Evolutionary conservation across 345 rosid genomes (phyloP), one percentile per base, ranked within the genome.

Genomic region (Eucalyptus brandiana): DNA sequence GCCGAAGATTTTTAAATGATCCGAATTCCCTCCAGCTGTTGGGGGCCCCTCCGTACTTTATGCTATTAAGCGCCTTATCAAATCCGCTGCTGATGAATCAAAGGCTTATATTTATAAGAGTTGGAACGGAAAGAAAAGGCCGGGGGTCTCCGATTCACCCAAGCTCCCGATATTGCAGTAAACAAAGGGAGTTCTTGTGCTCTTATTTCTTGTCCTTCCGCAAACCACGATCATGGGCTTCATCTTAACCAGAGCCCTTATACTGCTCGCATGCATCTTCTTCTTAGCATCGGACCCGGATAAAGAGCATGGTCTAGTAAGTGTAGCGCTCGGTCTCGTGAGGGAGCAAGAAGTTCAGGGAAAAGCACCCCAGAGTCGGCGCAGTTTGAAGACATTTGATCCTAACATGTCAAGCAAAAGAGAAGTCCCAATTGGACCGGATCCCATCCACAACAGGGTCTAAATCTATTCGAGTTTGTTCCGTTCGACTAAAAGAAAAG

Each of bases 361-460:
- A 44, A 81, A 58, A 89, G 87, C 86, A 58, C 86, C 67, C 13
- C 86, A 65, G 90, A 90, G 87, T 89, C 90, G 89, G 69, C 96
- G 94, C 15, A 28, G 89, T 86, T 94, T 95, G 62, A 88, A 90
- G 86, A 87, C 89, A 91, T 87, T 88, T 40, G 97, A 95, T 90
- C 92, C 96, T 8, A 91, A 94, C 91, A 93, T 90, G 90, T 92
- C 98, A 80, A 94, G 97, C 94, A 94, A 96, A 93, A 94, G 98
- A 94, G 90, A 90, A 76, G 97, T 97, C 17, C 91, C 94, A 91
- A 88, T 94, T 93, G 99, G 98, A 87, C 90, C 99, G 56, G 96
- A 97, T 94, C 99, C 98, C 90, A 95, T 96, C 89, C 99, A 97
- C 92, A 97, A 97, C 96, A 93, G 93, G 91, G 51, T 94, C 50